Base-by-base conservation (phyloP, 192 early-diverging fungal species). In the Linderina pennispora region DNA sequence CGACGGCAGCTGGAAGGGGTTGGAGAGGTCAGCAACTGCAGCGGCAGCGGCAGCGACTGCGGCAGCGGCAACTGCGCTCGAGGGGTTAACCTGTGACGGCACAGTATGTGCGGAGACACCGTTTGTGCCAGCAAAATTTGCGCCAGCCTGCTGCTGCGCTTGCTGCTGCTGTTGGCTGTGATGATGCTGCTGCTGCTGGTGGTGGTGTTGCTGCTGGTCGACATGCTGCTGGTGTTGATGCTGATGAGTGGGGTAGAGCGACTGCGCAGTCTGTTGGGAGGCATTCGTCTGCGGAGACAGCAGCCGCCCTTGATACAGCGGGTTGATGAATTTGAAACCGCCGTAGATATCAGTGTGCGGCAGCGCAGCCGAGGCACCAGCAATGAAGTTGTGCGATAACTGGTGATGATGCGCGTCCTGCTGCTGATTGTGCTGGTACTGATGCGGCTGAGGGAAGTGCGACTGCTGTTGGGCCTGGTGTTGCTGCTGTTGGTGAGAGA, bases 321-420 rank as follows among this genome's bases (percentile, higher is more conserved):
- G 60, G 40, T 33, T 72, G 48, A 72, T 72, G 22, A 72, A 65
- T 57, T 72, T 72, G 43, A 72, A 60, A 21, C 50, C 45, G 23
- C 52, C 36, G 34, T 62, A 72, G 9, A 72, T 36, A 14, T 71
- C 62, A 11, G 56, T 34, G 19, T 55, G 44, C 0, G 64, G 64
- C 3, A 67, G 49, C 23, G 50, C 25, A 2, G 53, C 48, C 3
- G 50, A 32, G 1, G 65, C 39, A 4, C 45, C 48, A 23, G 23
- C 23, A 16, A 61, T 62, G 36, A 69, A 69, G 28, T 53, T 55
- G 5, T 55, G 58, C 1, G 57, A 37, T 8, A 60, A 26, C 35
- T 53, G 50, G 23, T 51, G 42, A 7, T 60, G 50, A 3, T 60
- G 58, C 23, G 40, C 36, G 21, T 41, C 24, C 37, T 40, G 45